A percentile compares a stretch with the other conserved stretches of the same genome.
These are phyloP conservation scores for Aspergillus mulundensis DNA, from an alignment of 495 filamentous ascomycete genomes.

Conservation along the genomic window DNA sequence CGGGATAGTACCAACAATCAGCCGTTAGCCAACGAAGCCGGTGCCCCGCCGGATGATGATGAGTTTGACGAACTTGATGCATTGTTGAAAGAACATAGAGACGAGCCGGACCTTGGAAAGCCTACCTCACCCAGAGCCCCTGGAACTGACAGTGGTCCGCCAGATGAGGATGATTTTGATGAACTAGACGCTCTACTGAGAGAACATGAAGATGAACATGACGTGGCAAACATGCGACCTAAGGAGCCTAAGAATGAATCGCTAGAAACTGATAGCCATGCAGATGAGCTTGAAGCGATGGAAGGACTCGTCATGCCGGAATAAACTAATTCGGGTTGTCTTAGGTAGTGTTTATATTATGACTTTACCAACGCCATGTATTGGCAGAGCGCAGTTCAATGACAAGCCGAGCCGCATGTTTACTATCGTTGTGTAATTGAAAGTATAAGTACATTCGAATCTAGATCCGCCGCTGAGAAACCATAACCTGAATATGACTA, in stretches of 20 bases:
- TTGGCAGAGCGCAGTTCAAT: not conserved
- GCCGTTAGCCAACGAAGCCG: constrained; percentile 3
- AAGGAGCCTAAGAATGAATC: not conserved
- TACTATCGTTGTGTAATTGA: not conserved
- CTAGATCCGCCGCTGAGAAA: constrained; percentile 2
- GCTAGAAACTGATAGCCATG: not conserved
- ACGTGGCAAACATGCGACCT: not conserved
- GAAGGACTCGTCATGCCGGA: constrained; percentile 22
- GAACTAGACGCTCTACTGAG: constrained; percentile 37
- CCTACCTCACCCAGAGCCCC: not conserved
- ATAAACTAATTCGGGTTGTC: not conserved
- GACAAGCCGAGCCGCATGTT: not conserved
- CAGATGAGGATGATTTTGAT: constrained; percentile 25
- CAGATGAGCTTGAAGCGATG: constrained; percentile 33
- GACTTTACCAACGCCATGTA: no score
- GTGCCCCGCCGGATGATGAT: constrained; percentile 23
- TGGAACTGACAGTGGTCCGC: constrained; percentile 7
- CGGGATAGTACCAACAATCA: constrained; percentile 18
- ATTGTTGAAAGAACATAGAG: constrained; percentile 33
- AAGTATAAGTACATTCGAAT: constrained; percentile 4
- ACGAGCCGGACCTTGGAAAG: not conserved
- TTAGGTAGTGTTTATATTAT: no score
- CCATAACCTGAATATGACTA: not conserved
- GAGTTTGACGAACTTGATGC: constrained; percentile 39
- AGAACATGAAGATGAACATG: constrained; percentile 26